These are phyloP conservation scores for Aureobasidium sp. DNA, from an alignment of 2,329 filamentous ascomycete species.

Conservation along the genomic window DNA sequence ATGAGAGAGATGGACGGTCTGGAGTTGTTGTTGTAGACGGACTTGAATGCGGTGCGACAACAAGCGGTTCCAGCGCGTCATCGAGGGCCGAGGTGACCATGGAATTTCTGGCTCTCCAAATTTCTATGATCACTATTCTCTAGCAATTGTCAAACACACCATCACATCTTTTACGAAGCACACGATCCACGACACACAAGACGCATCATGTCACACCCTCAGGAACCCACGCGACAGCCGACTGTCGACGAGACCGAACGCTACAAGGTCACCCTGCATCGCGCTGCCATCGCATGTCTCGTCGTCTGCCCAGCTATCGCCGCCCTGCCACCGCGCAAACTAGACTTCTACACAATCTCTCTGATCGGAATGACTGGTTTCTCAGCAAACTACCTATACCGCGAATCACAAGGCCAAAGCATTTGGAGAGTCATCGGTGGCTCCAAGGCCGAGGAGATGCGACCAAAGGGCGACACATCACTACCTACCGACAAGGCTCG, in stretches of 20 bases:
- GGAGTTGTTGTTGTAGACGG: background rate
- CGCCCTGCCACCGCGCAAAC: slow-evolving; percentile 51
- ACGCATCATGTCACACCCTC: slow-evolving; percentile 20
- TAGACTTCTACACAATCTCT: slow-evolving; percentile 52
- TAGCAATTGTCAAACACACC: background rate
- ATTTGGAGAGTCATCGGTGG: slow-evolving; percentile 26
- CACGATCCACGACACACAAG: background rate
- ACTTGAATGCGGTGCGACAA: background rate
- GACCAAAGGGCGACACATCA: slow-evolving; percentile 11
- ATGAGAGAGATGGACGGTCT: background rate
- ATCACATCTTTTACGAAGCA: background rate
- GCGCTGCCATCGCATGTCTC: slow-evolving; percentile 40
- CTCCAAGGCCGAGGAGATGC: slow-evolving; percentile 12
- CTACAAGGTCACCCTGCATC: slow-evolving; percentile 26
- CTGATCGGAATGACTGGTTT: slow-evolving; percentile 42
- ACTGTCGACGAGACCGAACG: slow-evolving; percentile 19
- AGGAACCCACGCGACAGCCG: slow-evolving; percentile 19
- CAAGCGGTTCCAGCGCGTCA: background rate
- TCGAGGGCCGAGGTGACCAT: background rate
- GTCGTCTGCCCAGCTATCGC: slow-evolving; percentile 47
- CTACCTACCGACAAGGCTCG: slow-evolving; percentile 31
- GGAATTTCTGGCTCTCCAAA: background rate
- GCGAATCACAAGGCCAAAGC: slow-evolving; percentile 31
- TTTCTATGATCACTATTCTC: background rate
- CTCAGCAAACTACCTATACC: slow-evolving; percentile 41